A percentile compares a stretch with the other conserved stretches of the same genome.
phyloP scores from a whole-genome alignment of 1,284 basidiomycete species.

The Papiliotrema flavescens region DNA sequence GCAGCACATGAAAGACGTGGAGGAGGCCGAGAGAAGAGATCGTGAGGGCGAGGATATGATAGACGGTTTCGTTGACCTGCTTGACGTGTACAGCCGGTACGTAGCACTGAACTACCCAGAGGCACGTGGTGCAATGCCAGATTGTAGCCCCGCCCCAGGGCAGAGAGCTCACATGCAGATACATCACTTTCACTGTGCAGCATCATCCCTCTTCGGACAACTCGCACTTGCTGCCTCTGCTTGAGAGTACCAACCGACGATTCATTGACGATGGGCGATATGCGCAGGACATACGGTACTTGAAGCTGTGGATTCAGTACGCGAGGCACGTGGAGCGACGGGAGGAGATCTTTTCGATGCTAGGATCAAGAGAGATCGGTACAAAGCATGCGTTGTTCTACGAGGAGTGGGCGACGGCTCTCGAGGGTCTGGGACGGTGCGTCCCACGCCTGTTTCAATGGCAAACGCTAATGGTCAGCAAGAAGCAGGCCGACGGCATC shows the following conservation, averaged over 20 bases:
- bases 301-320: conserved; percentile 83
- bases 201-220: conserved; percentile 58
- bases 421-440: conserved; percentile 70
- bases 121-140: too few species aligned
- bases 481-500: conserved; percentile 72
- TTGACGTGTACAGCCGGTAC: conserved; percentile 51
- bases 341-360: conserved; percentile 68
- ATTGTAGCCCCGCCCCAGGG: too few species aligned
- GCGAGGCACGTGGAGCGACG: conserved; percentile 59
- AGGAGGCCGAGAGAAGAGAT: conserved; percentile 46
- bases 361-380: conserved; percentile 75
- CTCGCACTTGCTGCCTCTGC: conserved; percentile 64
- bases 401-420: conserved; percentile 74
- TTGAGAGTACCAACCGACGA: conserved; percentile 70
- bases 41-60: conserved; percentile 57
- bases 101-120: too few species aligned
- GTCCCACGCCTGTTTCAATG: conserved; percentile 24
- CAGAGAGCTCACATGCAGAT: background rate
- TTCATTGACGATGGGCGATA: conserved; percentile 78
- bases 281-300: conserved; percentile 79
- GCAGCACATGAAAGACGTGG: conserved; percentile 44
- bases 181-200: conserved; percentile 48
- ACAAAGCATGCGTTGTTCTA: conserved; percentile 73
- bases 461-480: conserved; percentile 51
- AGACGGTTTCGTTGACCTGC: conserved; percentile 48